Evolutionary conservation across 202 grass and related monocot genomes (phyloP).

Genomic region (Elaeis oleifera): DNA sequence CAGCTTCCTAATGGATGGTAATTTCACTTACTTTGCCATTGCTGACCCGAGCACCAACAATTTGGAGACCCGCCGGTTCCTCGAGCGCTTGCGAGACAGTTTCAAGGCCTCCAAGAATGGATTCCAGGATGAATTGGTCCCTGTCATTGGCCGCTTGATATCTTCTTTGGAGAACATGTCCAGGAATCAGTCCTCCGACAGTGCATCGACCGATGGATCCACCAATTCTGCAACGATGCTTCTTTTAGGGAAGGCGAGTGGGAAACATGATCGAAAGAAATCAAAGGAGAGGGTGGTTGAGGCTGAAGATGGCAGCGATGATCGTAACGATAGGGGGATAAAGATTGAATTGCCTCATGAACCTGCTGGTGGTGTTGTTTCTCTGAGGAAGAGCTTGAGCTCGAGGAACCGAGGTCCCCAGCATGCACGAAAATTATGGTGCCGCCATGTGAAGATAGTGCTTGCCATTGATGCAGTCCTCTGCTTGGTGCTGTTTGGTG

Average conservation of each 20-base stretch:
- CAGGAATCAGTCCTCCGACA: slow-evolving; percentile 25
- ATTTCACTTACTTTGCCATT: slow-evolving; percentile 73
- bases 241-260: slow-evolving; percentile 49
- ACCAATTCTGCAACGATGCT: slow-evolving; percentile 54
- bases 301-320: slow-evolving; percentile 18
- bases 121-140: slow-evolving; percentile 48
- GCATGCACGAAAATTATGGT: slow-evolving; percentile 25
- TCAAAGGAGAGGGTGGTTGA: slow-evolving; percentile 37
- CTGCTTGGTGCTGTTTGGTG: slow-evolving; percentile 43
- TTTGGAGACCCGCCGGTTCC: slow-evolving; percentile 51
- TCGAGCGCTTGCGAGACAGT: slow-evolving; percentile 45
- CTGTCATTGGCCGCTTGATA: slow-evolving; percentile 59
- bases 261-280: slow-evolving; percentile 30
- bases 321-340: slow-evolving; percentile 26
- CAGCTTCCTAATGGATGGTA: slow-evolving; percentile 47
- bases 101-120: slow-evolving; percentile 34
- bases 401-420: slow-evolving; percentile 31
- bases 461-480: slow-evolving; percentile 31
- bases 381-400: slow-evolving; percentile 41
- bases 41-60: slow-evolving; percentile 55
- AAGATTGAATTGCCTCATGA: slow-evolving; percentile 46
- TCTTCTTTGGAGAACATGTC: slow-evolving; percentile 83
- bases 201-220: slow-evolving; percentile 14
- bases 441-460: slow-evolving; percentile 48
- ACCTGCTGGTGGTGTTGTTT: slow-evolving; percentile 36